phyloP scores from a whole-genome alignment of 2,329 filamentous ascomycete genomes.

The Escovopsis sp. region DNA sequence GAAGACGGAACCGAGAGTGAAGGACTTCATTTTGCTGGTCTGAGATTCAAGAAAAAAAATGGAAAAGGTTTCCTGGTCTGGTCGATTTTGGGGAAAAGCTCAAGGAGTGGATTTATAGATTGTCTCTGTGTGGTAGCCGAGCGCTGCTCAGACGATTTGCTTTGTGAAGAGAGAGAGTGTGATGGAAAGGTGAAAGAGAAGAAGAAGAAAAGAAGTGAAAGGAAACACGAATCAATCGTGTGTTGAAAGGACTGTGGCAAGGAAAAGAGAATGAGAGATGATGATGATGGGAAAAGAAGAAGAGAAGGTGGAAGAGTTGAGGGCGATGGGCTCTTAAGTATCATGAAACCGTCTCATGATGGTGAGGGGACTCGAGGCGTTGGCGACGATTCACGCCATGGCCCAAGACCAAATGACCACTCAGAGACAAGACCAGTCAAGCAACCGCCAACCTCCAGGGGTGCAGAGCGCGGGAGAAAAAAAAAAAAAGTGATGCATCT shows the following conservation, averaged over 20 bases:
- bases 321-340: neutral
- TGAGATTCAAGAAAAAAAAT: neutral
- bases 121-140: neutral
- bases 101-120: neutral
- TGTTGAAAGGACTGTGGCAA: neutral
- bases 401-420: no score
- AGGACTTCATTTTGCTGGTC: conserved; percentile 4
- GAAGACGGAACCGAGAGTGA: conserved; percentile 3
- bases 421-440: no score
- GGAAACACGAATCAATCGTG: conserved; percentile 1
- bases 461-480: no score
- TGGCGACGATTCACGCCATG: no score
- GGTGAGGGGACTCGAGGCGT: no score
- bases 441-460: no score
- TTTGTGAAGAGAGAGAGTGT: neutral
- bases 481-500: no score
- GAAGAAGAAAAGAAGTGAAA: neutral
- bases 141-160: neutral
- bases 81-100: neutral
- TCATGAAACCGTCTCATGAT: neutral
- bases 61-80: neutral
- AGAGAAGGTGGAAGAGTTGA: neutral
- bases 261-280: no score
- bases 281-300: neutral
- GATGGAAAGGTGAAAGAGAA: neutral